These are phyloP conservation scores for Hamamelis virginiana DNA, from an alignment of 164 flowering plant genomes.

Conservation along the genomic window DNA sequence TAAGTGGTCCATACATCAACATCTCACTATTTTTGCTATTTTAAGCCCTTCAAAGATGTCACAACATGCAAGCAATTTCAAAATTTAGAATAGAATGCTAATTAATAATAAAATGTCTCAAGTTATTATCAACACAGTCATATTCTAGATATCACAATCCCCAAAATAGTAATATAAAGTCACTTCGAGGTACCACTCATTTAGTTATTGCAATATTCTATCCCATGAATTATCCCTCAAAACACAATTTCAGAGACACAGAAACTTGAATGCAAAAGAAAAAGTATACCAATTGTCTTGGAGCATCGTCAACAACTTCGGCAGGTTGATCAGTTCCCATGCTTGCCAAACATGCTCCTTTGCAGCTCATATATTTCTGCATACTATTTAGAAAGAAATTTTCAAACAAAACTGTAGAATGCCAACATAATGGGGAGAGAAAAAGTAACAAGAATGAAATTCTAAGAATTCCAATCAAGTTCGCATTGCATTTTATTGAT, in stretches of 20 bases:
- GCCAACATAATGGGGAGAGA: neutral
- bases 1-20: too few relatives aligned
- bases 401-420: neutral
- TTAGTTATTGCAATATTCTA: neutral
- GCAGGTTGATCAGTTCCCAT: constrained; percentile 96
- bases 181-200: neutral
- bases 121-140: too few relatives aligned
- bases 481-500: neutral
- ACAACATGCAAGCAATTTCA: too few relatives aligned
- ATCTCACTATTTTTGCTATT: too few relatives aligned
- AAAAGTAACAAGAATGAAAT: too few relatives aligned
- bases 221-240: neutral
- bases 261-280: neutral
- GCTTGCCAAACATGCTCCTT: constrained; percentile 82
- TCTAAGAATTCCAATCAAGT: too few relatives aligned
- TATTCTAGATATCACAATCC: too few relatives aligned
- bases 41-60: too few relatives aligned
- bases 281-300: constrained; percentile 63
- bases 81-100: too few relatives aligned
- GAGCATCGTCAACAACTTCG: constrained; percentile 94
- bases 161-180: too few relatives aligned
- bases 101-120: too few relatives aligned
- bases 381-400: constrained; percentile 39
- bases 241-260: neutral
- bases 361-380: constrained; percentile 86